phyloP scores from a whole-genome alignment of 169 alveolate genomes.

The Sarcocystis neurona region DNA sequence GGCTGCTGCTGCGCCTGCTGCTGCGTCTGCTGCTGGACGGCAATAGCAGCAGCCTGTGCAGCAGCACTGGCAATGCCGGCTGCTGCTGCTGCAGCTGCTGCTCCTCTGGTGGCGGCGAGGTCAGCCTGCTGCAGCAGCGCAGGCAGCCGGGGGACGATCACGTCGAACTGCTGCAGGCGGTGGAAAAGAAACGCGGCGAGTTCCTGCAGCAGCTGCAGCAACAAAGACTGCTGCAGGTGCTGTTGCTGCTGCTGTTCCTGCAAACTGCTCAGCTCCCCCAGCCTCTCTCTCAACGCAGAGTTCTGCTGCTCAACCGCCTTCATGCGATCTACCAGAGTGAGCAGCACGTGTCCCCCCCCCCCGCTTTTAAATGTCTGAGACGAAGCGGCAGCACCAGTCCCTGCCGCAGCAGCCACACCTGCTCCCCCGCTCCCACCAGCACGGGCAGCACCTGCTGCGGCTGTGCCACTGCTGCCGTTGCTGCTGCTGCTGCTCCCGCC shows the following conservation, averaged over 20 bases:
- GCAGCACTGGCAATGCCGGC: no score
- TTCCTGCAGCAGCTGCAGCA: not conserved
- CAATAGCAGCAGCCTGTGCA: no score
- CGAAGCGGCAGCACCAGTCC: not conserved
- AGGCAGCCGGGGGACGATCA: slow-evolving; percentile 31
- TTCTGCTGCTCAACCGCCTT: slow-evolving; percentile 16
- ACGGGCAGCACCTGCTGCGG: no score
- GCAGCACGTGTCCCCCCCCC: slow-evolving; percentile 35
- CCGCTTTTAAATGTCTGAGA: not conserved
- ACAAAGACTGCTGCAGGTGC: slow-evolving; percentile 3
- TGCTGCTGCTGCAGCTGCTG: not conserved
- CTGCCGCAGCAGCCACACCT: not conserved
- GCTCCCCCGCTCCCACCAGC: not conserved
- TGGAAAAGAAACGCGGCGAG: not conserved
- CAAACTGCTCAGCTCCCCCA: not conserved
- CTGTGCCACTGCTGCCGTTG: no score
- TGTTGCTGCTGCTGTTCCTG: not conserved
- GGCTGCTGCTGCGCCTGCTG: no score
- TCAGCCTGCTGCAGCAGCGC: not conserved
- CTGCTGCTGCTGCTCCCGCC: no score
- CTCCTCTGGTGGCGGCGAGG: no score
- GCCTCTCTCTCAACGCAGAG: not conserved
- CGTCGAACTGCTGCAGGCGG: slow-evolving; percentile 16
- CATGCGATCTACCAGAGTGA: slow-evolving; percentile 42
- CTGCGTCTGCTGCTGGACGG: no score